Base-by-base conservation (phyloP, 164 flowering plant genomes). In the Hamamelis virginiana region DNA sequence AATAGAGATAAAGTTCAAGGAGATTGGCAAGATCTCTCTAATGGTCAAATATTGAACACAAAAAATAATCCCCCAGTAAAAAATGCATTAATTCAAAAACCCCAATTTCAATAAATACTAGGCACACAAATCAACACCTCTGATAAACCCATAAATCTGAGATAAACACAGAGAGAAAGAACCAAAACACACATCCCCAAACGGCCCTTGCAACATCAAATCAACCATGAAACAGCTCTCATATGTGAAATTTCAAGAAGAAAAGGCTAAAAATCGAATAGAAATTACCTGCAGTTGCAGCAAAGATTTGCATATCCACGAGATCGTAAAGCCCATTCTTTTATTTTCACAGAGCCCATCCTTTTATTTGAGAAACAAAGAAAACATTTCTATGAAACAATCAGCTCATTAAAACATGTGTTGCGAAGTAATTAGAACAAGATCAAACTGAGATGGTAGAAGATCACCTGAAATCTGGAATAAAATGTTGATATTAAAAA, bases 261-360 rank as follows among this genome's bases (percentile, higher is more conserved):
- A 50, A 6, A 53, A 22, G 15, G 48, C 14, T 8, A 43, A 5
- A 38, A 9, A 45, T 27, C 18, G 60, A 18, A 26, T 16, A 48
- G 12, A 33, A 52, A 73, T 18, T 82, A 88, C 92, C 92, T 90
- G 87, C 92, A 88, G n/a, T 61, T 62, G 78, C 9, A 68, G 78
- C 92, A 88, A 53, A 88, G 90, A 64, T 62, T 62, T 65, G 89
- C 89, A 52, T 71, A 70, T 67, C 79, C 87, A 70, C 89, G 90
- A 33, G 90, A 83, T 86, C 86, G 80, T 72, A 88, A 67, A 59
- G 62, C 76, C 92, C 92, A 88, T 8, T 87, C 92, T 59, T 70
- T 82, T 75, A n/a, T n/a, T n/a, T n/a, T n/a, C n/a, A n/a, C n/a
- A n/a, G n/a, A n/a, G n/a, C n/a, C n/a, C n/a, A n/a, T n/a, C n/a